These are phyloP conservation scores for Curvularia hawaiiensis DNA, from an alignment of 2,329 filamentous ascomycete genomes.

Conservation along the genomic window DNA sequence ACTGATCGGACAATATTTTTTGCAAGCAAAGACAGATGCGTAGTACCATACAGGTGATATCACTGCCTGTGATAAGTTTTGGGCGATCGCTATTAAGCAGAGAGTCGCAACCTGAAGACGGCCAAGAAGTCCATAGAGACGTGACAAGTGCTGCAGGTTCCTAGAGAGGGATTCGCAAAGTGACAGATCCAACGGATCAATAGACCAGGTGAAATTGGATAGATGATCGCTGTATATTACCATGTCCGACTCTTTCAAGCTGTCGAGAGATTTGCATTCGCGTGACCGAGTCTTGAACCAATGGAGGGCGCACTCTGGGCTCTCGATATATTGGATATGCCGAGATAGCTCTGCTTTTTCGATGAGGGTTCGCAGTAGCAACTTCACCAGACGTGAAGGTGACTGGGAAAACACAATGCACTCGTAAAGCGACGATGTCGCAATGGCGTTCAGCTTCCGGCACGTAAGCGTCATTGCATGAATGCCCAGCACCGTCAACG, in stretches of 20 bases:
- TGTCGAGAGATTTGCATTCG: not conserved
- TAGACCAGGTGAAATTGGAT: not conserved
- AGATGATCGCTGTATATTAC: not conserved
- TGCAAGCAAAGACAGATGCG: not conserved
- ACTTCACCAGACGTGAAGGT: constrained; percentile 42
- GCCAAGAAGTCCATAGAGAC: not conserved
- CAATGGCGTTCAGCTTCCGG: constrained; percentile 16
- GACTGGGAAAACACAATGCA: constrained; percentile 18
- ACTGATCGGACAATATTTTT: not conserved
- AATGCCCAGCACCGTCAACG: constrained; percentile 6
- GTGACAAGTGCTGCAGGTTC: not conserved
- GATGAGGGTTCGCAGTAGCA: not conserved
- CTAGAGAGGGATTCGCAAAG: not conserved
- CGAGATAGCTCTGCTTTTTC: not conserved
- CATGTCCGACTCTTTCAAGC: not conserved
- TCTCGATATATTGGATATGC: not conserved
- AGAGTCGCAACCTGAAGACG: not conserved
- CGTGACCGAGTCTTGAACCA: too few relatives aligned
- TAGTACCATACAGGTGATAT: not conserved
- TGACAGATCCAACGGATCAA: not conserved
- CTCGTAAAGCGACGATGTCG: constrained; percentile 23
- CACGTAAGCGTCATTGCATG: constrained; percentile 22
- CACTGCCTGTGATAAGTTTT: not conserved
- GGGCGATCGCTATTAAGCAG: not conserved
- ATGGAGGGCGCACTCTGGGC: not conserved